Evolutionary conservation across 1,284 basidiomycete species (phyloP).

Genomic region (Rugosomyces carneus): DNA sequence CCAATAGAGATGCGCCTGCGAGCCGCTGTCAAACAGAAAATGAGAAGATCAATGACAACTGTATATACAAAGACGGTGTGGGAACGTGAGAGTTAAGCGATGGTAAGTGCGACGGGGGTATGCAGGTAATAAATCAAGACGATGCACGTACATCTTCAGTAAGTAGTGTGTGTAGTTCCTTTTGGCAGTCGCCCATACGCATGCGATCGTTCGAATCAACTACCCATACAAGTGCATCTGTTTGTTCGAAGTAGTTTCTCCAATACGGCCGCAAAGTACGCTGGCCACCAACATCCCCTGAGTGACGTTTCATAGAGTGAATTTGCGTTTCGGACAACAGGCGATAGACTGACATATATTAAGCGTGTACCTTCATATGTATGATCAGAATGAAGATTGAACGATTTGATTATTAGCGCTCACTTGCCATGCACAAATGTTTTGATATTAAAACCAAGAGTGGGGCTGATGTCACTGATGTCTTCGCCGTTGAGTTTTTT

Average conservation of each 20-base stretch:
- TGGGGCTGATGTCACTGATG: conserved; percentile 84
- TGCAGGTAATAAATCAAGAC: conserved; percentile 10
- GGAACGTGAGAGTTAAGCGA: neutral
- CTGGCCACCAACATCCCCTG: conserved; percentile 99
- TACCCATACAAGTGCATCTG: conserved; percentile 98
- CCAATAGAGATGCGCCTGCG: conserved; percentile 88
- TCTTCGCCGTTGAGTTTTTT: conserved; percentile 93
- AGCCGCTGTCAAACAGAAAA: conserved; percentile 57
- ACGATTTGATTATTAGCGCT: conserved; percentile 28
- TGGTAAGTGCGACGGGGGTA: neutral
- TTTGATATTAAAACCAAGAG: conserved; percentile 98
- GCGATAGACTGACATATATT: conserved; percentile 79
- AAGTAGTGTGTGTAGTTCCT: conserved; percentile 82
- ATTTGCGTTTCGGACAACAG: conserved; percentile 4
- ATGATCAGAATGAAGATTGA: conserved; percentile 15
- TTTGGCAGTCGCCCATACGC: conserved; percentile 84
- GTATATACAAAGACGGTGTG: neutral
- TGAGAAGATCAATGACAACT: neutral
- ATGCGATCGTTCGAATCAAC: conserved; percentile 92
- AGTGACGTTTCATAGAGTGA: conserved; percentile 12
- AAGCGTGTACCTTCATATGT: conserved; percentile 68
- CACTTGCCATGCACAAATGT: conserved; percentile 88
- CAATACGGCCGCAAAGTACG: conserved; percentile 94
- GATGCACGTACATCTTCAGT: conserved; percentile 86
- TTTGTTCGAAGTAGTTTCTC: conserved; percentile 99